Percentiles rank a stretch among this genome's conserved stretches.
phyloP scores from a whole-genome alignment of 148 eudicot genomes.

The Rhododendron simsii region DNA sequence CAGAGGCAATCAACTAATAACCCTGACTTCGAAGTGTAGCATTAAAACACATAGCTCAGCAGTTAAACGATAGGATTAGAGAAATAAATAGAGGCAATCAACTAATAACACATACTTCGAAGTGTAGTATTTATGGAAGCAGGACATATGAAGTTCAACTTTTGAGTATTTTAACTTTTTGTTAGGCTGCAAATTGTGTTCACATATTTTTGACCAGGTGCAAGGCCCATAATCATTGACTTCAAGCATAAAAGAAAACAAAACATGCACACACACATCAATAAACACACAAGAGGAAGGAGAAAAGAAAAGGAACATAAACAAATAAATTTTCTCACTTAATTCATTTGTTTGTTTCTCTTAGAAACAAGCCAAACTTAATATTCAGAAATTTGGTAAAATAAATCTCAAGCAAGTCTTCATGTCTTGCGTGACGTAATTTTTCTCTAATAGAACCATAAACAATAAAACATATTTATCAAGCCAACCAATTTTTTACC shows the following conservation, averaged over 20 bases:
- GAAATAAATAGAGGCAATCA: background rate
- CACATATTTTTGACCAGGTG: background rate
- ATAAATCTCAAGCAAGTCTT: background rate
- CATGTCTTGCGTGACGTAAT: background rate
- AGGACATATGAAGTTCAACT: background rate
- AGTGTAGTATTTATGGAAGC: background rate
- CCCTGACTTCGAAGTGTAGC: background rate
- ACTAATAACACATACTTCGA: background rate
- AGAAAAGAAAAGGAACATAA: background rate
- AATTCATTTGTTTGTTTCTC: background rate
- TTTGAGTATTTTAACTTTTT: background rate
- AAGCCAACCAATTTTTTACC: background rate
- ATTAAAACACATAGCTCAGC: background rate
- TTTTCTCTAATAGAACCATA: background rate
- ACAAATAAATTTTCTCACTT: background rate
- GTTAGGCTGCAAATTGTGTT: background rate
- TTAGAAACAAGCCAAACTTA: background rate
- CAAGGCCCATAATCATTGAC: background rate
- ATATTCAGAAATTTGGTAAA: background rate
- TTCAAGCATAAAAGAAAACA: background rate
- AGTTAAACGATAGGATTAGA: background rate
- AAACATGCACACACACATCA: background rate
- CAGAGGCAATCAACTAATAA: background rate
- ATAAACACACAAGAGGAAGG: background rate
- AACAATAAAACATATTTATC: background rate